Evolutionary conservation across 129 eudicot species (phyloP).

Genomic region (Tanacetum coccineum): DNA sequence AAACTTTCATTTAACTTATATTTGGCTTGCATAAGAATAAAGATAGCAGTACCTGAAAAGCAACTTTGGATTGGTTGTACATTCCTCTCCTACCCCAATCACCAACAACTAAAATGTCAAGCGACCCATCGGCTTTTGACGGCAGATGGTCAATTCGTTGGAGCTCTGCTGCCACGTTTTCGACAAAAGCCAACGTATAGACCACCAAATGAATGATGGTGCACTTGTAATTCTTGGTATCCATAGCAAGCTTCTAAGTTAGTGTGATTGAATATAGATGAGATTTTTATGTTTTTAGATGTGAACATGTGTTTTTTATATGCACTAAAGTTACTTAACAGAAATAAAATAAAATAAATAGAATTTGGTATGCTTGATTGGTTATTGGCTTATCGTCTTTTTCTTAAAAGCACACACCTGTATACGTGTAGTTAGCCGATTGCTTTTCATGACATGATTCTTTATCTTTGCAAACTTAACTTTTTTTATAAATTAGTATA

Average conservation of each 20-base stretch:
- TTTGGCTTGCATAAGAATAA: background rate
- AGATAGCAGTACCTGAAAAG: slow-evolving; percentile 49
- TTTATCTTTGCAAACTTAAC: no score
- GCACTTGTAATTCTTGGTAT: slow-evolving; percentile 14
- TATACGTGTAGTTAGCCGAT: no score
- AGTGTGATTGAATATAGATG: background rate
- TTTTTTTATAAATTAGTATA: no score
- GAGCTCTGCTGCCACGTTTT: slow-evolving; percentile 42
- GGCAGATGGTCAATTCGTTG: slow-evolving; percentile 40
- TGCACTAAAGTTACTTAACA: no score
- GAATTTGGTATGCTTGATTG: no score
- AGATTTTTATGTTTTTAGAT: background rate
- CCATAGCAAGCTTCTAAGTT: no score
- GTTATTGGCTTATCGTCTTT: no score
- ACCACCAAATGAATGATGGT: slow-evolving; percentile 21
- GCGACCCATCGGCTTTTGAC: slow-evolving; percentile 38
- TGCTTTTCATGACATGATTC: no score
- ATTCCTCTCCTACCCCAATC: slow-evolving; percentile 86
- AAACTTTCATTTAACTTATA: no score
- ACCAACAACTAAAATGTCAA: slow-evolving; percentile 63
- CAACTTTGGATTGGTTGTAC: slow-evolving; percentile 64
- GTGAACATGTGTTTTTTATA: background rate
- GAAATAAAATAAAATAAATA: no score
- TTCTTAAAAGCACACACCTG: no score
- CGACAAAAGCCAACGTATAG: slow-evolving; percentile 12